Conservation (phyloP, 768 basidiomycete genomes). For the Amanita phalloides region DNA sequence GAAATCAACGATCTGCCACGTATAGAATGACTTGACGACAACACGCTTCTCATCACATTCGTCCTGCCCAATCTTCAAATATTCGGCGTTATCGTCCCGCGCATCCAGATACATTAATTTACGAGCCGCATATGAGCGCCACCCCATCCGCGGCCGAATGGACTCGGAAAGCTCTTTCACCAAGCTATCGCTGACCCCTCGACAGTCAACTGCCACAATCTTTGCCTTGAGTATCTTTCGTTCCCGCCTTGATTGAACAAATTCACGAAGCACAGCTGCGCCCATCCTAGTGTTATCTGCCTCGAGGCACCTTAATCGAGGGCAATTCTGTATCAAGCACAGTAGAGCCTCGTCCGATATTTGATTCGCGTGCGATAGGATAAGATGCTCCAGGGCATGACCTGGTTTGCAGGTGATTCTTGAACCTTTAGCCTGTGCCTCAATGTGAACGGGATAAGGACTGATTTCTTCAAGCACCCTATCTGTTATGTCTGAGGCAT, state of each 20-base stretch:
- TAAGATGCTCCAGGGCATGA: slow-evolving; percentile 60
- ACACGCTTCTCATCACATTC: slow-evolving; percentile 70
- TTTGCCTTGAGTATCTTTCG: slow-evolving; percentile 39
- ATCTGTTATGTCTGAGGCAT: slow-evolving; percentile 67
- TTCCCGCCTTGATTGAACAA: slow-evolving; percentile 43
- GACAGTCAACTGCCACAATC: slow-evolving; percentile 69
- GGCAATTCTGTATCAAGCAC: slow-evolving; percentile 52
- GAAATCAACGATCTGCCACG: slow-evolving; percentile 79
- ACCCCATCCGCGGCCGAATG: slow-evolving; percentile 63
- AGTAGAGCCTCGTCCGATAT: slow-evolving; percentile 57
- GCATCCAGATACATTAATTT: slow-evolving; percentile 63
- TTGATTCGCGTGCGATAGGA: slow-evolving; percentile 54
- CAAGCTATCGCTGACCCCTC: slow-evolving; percentile 47
- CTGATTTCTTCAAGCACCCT: slow-evolving; percentile 57
- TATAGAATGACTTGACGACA: slow-evolving; percentile 76
- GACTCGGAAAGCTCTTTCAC: slow-evolving; percentile 48
- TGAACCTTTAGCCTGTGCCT: background rate
- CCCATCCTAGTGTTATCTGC: slow-evolving; percentile 73
- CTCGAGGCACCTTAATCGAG: slow-evolving; percentile 55
- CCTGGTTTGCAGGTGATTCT: slow-evolving; percentile 36
- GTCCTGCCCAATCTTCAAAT: slow-evolving; percentile 61
- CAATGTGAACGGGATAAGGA: slow-evolving; percentile 18
- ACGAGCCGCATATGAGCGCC: slow-evolving; percentile 65
- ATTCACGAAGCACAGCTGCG: slow-evolving; percentile 49
- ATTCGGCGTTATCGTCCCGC: slow-evolving; percentile 51